A percentile compares a stretch with the other conserved stretches of the same genome.
Evolutionary conservation across 495 filamentous ascomycete genomes (phyloP).

Genomic region (Talaromyces adpressus): DNA sequence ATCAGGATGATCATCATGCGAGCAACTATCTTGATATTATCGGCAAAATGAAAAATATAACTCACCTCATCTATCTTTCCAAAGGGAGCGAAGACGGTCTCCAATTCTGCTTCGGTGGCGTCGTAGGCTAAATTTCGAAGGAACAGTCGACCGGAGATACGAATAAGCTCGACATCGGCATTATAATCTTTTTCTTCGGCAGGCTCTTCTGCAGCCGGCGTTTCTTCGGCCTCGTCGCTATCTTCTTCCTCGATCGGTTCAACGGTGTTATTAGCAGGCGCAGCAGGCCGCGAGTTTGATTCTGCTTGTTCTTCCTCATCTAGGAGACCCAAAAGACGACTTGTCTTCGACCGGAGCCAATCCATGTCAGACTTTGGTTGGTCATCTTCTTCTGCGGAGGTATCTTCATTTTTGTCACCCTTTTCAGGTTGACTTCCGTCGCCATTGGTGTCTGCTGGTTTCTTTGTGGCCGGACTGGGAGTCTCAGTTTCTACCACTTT

Average conservation of each 20-base stretch:
- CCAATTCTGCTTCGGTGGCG: conserved; percentile 69
- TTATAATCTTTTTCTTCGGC: conserved; percentile 12
- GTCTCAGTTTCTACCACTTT: conserved; percentile 19
- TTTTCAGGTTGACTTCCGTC: conserved; percentile 13
- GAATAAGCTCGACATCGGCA: conserved; percentile 35
- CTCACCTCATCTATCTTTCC: conserved; percentile 85
- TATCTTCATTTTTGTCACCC: conserved; percentile 17
- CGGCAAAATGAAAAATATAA: conserved; percentile 8
- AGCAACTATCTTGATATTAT: conserved; percentile 17
- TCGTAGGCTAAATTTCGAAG: conserved; percentile 83
- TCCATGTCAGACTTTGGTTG: conserved; percentile 59
- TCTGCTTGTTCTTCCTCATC: conserved; percentile 55
- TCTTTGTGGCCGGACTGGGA: not conserved
- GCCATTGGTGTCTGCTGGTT: conserved; percentile 10
- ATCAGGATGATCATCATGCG: conserved; percentile 94
- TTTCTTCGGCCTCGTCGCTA: not conserved
- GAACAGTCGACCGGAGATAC: conserved; percentile 62
- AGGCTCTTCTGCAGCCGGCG: conserved; percentile 9
- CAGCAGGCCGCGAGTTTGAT: not conserved
- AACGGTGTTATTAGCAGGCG: conserved; percentile 7
- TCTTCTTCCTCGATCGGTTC: conserved; percentile 4
- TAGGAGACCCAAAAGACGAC: conserved; percentile 74
- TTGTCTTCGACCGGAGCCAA: conserved; percentile 92
- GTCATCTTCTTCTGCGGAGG: conserved; percentile 11
- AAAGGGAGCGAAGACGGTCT: conserved; percentile 58